These are phyloP conservation scores for Volvox reticuliferus DNA, from an alignment of 139 green algal genomes.

Conservation along the genomic window DNA sequence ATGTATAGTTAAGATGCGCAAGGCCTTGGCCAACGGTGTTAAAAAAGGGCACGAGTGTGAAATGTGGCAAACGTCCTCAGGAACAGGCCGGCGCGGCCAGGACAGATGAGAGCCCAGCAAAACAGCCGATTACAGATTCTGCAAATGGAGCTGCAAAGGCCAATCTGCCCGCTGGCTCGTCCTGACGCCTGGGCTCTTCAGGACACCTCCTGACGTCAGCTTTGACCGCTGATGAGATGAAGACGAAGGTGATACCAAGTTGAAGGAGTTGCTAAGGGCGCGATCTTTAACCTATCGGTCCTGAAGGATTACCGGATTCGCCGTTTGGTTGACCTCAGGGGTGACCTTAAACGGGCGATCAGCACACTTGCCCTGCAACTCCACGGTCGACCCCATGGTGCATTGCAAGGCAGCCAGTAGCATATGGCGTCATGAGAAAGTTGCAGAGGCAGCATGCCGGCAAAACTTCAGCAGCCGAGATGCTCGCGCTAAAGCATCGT, in stretches of 20 bases:
- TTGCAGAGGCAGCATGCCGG: too few relatives aligned
- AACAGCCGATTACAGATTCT: background rate
- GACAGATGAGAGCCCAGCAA: slow-evolving; percentile 2
- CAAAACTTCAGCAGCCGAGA: too few relatives aligned
- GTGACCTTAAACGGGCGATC: slow-evolving; percentile 33
- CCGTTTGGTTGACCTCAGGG: slow-evolving; percentile 35
- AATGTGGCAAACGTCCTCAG: background rate
- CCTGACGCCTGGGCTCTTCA: too few relatives aligned
- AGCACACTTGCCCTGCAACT: background rate
- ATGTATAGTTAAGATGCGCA: slow-evolving; percentile 10
- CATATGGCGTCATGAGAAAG: too few relatives aligned
- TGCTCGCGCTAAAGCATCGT: slow-evolving; percentile 2
- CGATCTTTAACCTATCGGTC: slow-evolving; percentile 10
- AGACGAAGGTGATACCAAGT: slow-evolving; percentile 35
- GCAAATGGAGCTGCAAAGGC: background rate
- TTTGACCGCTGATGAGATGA: slow-evolving; percentile 37
- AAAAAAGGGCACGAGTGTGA: slow-evolving; percentile 17
- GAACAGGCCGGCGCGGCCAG: background rate
- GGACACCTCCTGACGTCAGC: too few relatives aligned
- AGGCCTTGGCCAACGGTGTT: too few relatives aligned
- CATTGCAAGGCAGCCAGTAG: too few relatives aligned
- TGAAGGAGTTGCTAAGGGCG: slow-evolving; percentile 40
- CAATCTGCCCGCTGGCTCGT: background rate
- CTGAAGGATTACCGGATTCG: slow-evolving; percentile 50
- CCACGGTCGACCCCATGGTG: too few relatives aligned